Percentiles rank a stretch among this genome's conserved stretches.
Conservation (phyloP, 257 asterid genomes). For the Penstemon newberryi region DNA sequence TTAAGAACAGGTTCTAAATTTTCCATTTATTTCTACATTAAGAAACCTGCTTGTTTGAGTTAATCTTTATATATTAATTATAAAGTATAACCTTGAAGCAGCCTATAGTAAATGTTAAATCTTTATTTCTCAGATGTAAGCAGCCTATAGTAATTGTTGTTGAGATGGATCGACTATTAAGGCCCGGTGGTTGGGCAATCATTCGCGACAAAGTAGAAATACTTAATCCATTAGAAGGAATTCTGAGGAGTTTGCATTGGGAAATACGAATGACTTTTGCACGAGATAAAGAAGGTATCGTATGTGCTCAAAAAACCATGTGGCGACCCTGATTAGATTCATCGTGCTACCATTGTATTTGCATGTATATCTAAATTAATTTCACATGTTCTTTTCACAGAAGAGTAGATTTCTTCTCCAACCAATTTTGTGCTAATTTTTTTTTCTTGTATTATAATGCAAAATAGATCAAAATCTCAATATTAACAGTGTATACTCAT, state of each 20-base stretch:
- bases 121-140: constrained; percentile 62
- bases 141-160: constrained; percentile 68
- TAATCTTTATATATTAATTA: background rate
- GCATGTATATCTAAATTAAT: constrained; percentile 13
- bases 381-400: constrained; percentile 17
- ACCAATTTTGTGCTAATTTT: constrained; percentile 20
- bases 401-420: constrained; percentile 1
- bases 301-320: constrained; percentile 71
- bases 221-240: constrained; percentile 73
- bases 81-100: background rate
- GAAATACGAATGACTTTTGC: constrained; percentile 81
- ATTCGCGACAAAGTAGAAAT: constrained; percentile 82
- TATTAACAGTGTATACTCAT: too few relatives aligned
- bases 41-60: background rate
- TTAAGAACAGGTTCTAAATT: constrained; percentile 64
- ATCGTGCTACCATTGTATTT: constrained; percentile 8
- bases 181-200: constrained; percentile 92
- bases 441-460: background rate
- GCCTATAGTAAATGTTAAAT: background rate
- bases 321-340: constrained; percentile 71
- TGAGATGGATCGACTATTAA: constrained; percentile 84
- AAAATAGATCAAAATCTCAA: too few relatives aligned
- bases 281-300: constrained; percentile 73
- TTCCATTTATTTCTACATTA: too few relatives aligned
- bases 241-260: constrained; percentile 80